phyloP scores from a whole-genome alignment of 2,329 filamentous ascomycete genomes.

The Lomentospora prolificans region DNA sequence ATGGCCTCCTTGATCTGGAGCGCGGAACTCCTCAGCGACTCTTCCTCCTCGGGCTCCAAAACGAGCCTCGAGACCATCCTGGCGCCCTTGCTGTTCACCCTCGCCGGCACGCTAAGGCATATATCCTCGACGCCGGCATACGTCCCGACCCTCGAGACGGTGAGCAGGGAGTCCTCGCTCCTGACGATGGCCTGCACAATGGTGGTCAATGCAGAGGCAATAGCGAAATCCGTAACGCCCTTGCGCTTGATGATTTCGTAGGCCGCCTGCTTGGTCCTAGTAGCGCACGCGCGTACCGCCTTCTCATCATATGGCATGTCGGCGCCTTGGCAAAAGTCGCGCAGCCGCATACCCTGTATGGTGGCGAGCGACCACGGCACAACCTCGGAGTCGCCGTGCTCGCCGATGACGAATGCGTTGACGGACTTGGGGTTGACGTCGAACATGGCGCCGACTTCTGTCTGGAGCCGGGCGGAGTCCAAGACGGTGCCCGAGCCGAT shows the following conservation, averaged over 20 bases:
- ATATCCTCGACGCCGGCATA: slow-evolving; percentile 18
- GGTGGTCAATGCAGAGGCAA: slow-evolving; percentile 20
- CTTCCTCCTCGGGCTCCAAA: slow-evolving; percentile 15
- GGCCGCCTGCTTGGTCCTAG: slow-evolving; percentile 18
- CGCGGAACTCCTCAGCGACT: slow-evolving; percentile 15
- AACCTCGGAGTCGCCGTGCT: slow-evolving; percentile 23
- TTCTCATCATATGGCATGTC: slow-evolving; percentile 16
- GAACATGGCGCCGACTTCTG: slow-evolving; percentile 17
- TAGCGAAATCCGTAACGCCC: slow-evolving; percentile 23
- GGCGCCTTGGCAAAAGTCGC: slow-evolving; percentile 17
- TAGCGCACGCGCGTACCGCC: slow-evolving; percentile 16
- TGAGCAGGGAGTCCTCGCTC: slow-evolving; percentile 18
- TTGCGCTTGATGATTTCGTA: slow-evolving; percentile 23
- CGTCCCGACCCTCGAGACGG: slow-evolving; percentile 17
- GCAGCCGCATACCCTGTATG: slow-evolving; percentile 19
- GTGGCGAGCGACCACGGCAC: slow-evolving; percentile 22
- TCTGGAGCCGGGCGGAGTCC: slow-evolving; percentile 21
- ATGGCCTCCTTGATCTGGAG: slow-evolving; percentile 14
- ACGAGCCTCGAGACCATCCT: slow-evolving; percentile 17
- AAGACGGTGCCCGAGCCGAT: slow-evolving; percentile 22
- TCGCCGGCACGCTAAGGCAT: slow-evolving; percentile 19
- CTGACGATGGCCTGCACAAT: slow-evolving; percentile 21
- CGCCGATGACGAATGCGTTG: slow-evolving; percentile 22
- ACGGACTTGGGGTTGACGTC: slow-evolving; percentile 20
- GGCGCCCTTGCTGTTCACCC: slow-evolving; percentile 17